Conservation (phyloP, 352 stramenopile genomes). For the Globisporangium solare region DNA sequence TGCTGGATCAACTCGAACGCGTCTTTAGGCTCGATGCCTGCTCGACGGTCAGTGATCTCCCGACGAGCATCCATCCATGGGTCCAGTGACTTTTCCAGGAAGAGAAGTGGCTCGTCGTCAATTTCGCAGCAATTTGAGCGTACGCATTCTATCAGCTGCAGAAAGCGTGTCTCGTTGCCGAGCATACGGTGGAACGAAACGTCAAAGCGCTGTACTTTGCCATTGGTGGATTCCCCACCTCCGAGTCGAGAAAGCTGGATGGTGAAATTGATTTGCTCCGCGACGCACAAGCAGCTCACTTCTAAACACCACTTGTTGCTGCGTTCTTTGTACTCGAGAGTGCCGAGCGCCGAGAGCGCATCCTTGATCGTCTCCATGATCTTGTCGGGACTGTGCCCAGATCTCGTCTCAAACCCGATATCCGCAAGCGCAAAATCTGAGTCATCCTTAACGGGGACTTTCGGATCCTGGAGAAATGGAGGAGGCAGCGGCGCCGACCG, state of each 20-base stretch:
- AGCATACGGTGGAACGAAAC: constrained; percentile 43
- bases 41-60: constrained; percentile 35
- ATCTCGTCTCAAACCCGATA: too few relatives aligned
- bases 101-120: constrained; percentile 44
- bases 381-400: constrained; percentile 16
- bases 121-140: constrained; percentile 48
- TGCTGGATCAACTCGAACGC: constrained; percentile 47
- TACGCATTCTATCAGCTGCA: constrained; percentile 46
- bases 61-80: constrained; percentile 56
- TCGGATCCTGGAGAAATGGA: too few relatives aligned
- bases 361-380: constrained; percentile 43
- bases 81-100: constrained; percentile 42
- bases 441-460: too few relatives aligned
- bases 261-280: constrained; percentile 57
- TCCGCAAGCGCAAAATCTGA: too few relatives aligned
- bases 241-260: constrained; percentile 43
- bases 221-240: constrained; percentile 1
- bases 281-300: constrained; percentile 56
- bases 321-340: constrained; percentile 21
- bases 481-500: too few relatives aligned
- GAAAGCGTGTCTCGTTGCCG: constrained; percentile 52
- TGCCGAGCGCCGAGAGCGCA: constrained; percentile 29
- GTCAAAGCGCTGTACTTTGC: constrained; percentile 28
- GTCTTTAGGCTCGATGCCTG: constrained; percentile 46
- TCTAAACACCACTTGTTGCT: constrained; percentile 34